phyloP scores from a whole-genome alignment of 225 moss, liverwort and hornwort genomes.

The Antitrichia curtipendula region DNA sequence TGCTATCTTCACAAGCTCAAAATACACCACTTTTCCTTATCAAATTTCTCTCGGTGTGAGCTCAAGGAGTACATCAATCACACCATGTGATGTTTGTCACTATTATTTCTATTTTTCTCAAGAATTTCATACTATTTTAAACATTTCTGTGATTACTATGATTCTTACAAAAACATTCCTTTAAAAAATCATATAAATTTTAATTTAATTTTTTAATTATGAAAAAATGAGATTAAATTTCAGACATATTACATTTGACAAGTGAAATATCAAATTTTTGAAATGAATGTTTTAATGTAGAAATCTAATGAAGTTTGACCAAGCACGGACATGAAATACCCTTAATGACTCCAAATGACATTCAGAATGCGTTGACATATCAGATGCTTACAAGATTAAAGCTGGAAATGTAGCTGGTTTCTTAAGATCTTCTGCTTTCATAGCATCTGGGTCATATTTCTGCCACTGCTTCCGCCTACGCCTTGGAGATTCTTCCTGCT shows the following conservation, averaged over 20 bases:
- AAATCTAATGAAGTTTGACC: background rate
- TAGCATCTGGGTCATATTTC: background rate
- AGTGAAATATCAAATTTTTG: background rate
- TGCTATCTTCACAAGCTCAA: background rate
- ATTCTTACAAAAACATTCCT: background rate
- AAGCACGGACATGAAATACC: background rate
- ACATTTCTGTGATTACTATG: background rate
- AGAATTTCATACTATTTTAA: background rate
- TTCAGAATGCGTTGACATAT: background rate
- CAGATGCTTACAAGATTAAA: slow-evolving; percentile 1
- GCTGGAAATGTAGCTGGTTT: background rate
- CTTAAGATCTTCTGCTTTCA: background rate
- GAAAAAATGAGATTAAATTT: too few species aligned
- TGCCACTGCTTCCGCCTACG: slow-evolving; percentile 30
- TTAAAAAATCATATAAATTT: too few species aligned
- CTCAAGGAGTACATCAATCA: background rate
- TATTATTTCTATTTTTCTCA: background rate
- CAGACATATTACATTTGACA: background rate
- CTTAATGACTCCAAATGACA: background rate
- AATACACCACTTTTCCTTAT: background rate
- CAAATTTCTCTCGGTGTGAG: background rate
- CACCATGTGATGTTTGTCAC: background rate
- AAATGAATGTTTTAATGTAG: background rate
- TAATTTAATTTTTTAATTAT: too few species aligned
- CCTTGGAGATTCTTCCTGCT: slow-evolving; percentile 8